A percentile compares a stretch with the other conserved stretches of the same genome.
Conservation (phyloP, 73 alveolate genomes). For the Paraurostyla sp. region DNA sequence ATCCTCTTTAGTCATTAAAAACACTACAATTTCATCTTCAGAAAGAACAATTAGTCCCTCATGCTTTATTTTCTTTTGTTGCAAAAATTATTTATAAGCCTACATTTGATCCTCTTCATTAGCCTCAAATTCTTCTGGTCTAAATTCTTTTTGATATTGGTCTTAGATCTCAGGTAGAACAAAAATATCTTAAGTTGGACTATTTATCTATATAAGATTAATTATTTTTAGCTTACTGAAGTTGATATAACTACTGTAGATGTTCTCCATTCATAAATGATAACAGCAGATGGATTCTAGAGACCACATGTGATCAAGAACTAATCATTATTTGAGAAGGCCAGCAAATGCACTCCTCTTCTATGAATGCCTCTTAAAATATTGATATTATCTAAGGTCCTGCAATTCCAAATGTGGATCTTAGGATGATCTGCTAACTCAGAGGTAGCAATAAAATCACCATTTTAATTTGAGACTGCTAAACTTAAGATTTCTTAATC, state of each 20-base stretch:
- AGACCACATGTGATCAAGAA: constrained; percentile 92
- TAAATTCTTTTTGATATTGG: not conserved
- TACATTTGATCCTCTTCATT: constrained; percentile 63
- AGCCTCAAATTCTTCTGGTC: too few relatives aligned
- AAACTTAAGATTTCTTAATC: constrained; percentile 89
- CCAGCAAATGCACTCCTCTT: constrained; percentile 83
- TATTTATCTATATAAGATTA: not conserved
- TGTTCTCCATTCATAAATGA: constrained; percentile 90
- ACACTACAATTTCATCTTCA: constrained; percentile 73
- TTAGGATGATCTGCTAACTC: constrained; percentile 92
- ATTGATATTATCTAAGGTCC: constrained; percentile 84
- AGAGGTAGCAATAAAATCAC: constrained; percentile 87
- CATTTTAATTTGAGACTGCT: constrained; percentile 90
- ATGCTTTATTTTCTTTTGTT: constrained; percentile 60
- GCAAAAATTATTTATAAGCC: constrained; percentile 44
- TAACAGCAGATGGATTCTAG: constrained; percentile 80
- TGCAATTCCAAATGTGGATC: constrained; percentile 95
- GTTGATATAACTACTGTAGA: constrained; percentile 77
- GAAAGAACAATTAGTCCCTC: constrained; percentile 74
- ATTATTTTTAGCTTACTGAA: constrained; percentile 54
- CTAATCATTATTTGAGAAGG: constrained; percentile 79
- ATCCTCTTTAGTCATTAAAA: not conserved
- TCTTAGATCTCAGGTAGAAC: constrained; percentile 73
- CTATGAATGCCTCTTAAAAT: constrained; percentile 94
- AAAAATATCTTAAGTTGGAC: constrained; percentile 74